Conservation (phyloP, 1,284 basidiomycete genomes). For the Lentinula novae-zelandiae region DNA sequence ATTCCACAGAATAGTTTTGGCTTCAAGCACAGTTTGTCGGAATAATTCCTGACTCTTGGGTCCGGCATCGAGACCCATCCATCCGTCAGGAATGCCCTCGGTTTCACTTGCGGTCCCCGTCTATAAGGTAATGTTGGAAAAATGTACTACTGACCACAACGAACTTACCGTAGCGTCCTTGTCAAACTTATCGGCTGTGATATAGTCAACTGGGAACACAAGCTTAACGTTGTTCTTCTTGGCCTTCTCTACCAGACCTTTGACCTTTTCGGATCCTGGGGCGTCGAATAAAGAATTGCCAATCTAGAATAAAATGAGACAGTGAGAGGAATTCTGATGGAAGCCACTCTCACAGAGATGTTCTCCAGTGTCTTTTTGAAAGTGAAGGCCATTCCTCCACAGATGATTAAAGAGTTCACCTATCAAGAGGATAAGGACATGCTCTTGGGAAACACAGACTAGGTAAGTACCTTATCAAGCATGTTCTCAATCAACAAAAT, state of each 20-base stretch:
- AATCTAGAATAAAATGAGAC: conserved; percentile 49
- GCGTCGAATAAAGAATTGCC: conserved; percentile 94
- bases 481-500: conserved; percentile 99
- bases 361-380: conserved; percentile 95
- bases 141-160: background rate
- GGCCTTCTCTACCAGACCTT: conserved; percentile 86
- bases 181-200: conserved; percentile 94
- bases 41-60: conserved; percentile 81
- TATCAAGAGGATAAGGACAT: conserved; percentile 25
- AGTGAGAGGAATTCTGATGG: conserved; percentile 6
- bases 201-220: conserved; percentile 93
- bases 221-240: conserved; percentile 92
- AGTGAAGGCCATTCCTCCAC: conserved; percentile 99
- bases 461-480: conserved; percentile 80
- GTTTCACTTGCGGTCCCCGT: conserved; percentile 75
- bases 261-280: conserved; percentile 87
- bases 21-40: conserved; percentile 75
- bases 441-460: background rate
- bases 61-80: conserved; percentile 94
- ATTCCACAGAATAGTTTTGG: conserved; percentile 99
- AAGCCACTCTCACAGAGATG: conserved; percentile 52
- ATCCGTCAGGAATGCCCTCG: conserved; percentile 88
- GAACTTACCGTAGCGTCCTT: conserved; percentile 78
- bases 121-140: conserved; percentile 31
- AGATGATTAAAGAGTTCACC: conserved; percentile 96